phyloP scores from a whole-genome alignment of 2,329 filamentous ascomycete species.

The Fonsecaea erecta region DNA sequence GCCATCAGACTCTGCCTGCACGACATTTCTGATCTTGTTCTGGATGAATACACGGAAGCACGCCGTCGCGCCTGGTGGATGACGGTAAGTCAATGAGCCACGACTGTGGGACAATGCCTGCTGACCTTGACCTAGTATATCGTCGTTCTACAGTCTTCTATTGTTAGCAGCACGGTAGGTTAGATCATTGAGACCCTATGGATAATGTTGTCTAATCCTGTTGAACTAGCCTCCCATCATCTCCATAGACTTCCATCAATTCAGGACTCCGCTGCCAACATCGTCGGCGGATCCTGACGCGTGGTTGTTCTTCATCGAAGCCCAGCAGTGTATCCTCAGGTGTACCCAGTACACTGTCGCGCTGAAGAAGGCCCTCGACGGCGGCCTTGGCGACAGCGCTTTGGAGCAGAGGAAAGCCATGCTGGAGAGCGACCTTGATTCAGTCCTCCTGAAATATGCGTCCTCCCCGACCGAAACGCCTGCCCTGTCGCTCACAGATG shows the following conservation, averaged over 20 bases:
- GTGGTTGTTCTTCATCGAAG: constrained; percentile 21
- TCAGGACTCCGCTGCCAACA: constrained; percentile 8
- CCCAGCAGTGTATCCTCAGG: constrained; percentile 17
- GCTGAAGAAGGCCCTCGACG: constrained; percentile 19
- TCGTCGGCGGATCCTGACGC: constrained; percentile 8
- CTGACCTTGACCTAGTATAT: constrained; percentile 8
- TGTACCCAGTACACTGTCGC: constrained; percentile 23
- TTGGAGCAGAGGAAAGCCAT: constrained; percentile 3
- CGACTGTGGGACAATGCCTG: background rate
- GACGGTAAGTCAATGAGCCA: constrained; percentile 10
- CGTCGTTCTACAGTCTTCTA: constrained; percentile 14
- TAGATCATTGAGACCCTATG: background rate
- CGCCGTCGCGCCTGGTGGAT: constrained; percentile 24
- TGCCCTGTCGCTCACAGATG: background rate
- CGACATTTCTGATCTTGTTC: constrained; percentile 1
- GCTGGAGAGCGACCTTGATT: constrained; percentile 15
- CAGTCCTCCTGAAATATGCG: constrained; percentile 3
- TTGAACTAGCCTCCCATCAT: constrained; percentile 17
- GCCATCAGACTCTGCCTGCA: constrained; percentile 19
- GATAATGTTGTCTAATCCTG: background rate
- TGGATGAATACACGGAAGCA: constrained; percentile 19
- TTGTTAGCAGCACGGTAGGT: constrained; percentile 16
- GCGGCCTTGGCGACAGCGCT: background rate
- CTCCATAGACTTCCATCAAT: constrained; percentile 12
- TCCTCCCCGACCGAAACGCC: constrained; percentile 2